These are phyloP conservation scores for Penicillium arizonense DNA, from an alignment of 495 filamentous ascomycete genomes.

Conservation along the genomic window DNA sequence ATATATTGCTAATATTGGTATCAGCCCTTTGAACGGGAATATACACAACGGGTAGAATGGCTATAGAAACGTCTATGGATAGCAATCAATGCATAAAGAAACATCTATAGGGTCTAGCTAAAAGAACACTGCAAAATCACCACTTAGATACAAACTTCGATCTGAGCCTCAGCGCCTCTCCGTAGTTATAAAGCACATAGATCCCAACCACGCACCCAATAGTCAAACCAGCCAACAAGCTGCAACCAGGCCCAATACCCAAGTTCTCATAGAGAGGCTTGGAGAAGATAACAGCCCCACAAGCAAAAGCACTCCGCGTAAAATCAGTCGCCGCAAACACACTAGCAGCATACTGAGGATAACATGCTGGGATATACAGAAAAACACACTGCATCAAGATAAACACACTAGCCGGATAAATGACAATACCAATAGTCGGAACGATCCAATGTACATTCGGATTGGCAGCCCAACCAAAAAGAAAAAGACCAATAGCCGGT, in stretches of 20 bases:
- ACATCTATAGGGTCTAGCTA: no score
- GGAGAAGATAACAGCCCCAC: constrained; percentile 46
- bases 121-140: not conserved
- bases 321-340: constrained; percentile 54
- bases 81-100: no score
- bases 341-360: constrained; percentile 53
- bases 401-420: constrained; percentile 48
- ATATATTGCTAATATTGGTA: no score
- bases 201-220: constrained; percentile 50
- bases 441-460: constrained; percentile 58
- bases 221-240: constrained; percentile 53
- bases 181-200: constrained; percentile 52
- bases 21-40: no score
- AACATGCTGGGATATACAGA: constrained; percentile 50
- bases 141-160: constrained; percentile 8
- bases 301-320: constrained; percentile 43
- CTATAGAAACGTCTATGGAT: no score
- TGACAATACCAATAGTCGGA: constrained; percentile 55
- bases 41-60: no score
- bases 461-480: constrained; percentile 60
- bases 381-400: constrained; percentile 55
- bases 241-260: constrained; percentile 49
- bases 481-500: constrained; percentile 55
- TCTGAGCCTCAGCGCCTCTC: constrained; percentile 22
- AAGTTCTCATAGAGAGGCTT: constrained; percentile 46